A percentile compares a stretch with the other conserved stretches of the same genome.
phyloP scores from a whole-genome alignment of 1,284 basidiomycete genomes.

The Ganoderma meredithae region DNA sequence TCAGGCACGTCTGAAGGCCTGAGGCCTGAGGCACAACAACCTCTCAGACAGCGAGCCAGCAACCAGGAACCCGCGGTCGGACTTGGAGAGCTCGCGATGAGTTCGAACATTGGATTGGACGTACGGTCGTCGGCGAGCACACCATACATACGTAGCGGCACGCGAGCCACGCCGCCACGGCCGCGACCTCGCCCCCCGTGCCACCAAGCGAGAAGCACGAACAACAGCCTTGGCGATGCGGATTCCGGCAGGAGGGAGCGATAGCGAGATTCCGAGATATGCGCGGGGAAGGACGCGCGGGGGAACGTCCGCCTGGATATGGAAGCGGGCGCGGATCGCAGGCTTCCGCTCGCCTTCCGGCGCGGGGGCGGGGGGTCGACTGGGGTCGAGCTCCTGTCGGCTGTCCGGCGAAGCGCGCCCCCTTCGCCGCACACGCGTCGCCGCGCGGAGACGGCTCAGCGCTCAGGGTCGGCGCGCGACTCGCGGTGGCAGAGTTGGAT shows the following conservation, averaged over 20 bases:
- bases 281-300: constrained; percentile 17
- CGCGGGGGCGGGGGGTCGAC: not conserved
- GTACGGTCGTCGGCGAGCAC: too few relatives aligned
- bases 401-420: constrained; percentile 22
- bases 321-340: constrained; percentile 12
- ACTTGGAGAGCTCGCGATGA: not conserved
- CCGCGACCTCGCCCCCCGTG: not conserved
- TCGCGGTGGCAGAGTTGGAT: not conserved
- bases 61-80: not conserved
- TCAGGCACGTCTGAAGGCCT: not conserved
- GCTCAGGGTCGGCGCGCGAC: not conserved
- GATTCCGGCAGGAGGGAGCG: constrained; percentile 9
- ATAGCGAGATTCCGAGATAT: constrained; percentile 21
- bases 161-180: not conserved
- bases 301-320: constrained; percentile 18
- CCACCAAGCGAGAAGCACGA: constrained; percentile 3
- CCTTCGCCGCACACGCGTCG: constrained; percentile 12
- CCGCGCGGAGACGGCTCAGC: constrained; percentile 6
- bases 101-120: not conserved
- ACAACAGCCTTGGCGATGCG: constrained; percentile 12
- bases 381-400: constrained; percentile 1
- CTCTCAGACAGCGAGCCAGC: not conserved
- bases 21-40: not conserved
- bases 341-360: constrained; percentile 2
- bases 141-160: not conserved